Evolutionary conservation across 495 filamentous ascomycete genomes (phyloP).

Genomic region (Podospora australis): DNA sequence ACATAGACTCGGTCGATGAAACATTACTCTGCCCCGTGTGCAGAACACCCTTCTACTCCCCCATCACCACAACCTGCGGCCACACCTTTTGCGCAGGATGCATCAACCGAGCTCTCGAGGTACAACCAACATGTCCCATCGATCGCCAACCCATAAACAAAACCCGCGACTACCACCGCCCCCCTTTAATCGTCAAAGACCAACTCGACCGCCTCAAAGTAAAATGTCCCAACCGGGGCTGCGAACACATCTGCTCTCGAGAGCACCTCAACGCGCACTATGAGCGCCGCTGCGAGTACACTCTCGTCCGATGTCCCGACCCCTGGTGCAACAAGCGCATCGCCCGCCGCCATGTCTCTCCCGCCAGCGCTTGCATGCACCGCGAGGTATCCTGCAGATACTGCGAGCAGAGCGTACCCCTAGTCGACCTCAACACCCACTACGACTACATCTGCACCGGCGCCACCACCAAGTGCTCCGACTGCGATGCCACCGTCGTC

Average conservation of each 20-base stretch:
- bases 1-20: constrained; percentile 60
- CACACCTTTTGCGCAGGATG: constrained; percentile 67
- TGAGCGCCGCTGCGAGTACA: constrained; percentile 65
- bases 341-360: constrained; percentile 25
- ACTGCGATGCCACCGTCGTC: constrained; percentile 33
- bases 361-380: constrained; percentile 45
- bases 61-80: constrained; percentile 63
- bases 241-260: constrained; percentile 54
- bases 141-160: constrained; percentile 41
- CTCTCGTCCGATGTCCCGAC: constrained; percentile 57
- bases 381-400: constrained; percentile 37
- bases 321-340: constrained; percentile 35
- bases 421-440: constrained; percentile 39
- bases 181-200: constrained; percentile 41
- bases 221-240: constrained; percentile 66
- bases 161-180: constrained; percentile 17
- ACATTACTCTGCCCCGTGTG: constrained; percentile 83
- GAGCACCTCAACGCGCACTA: constrained; percentile 68
- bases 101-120: constrained; percentile 52
- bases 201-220: constrained; percentile 74
- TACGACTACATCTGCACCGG: constrained; percentile 29
- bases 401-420: constrained; percentile 32
- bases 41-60: constrained; percentile 63
- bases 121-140: constrained; percentile 43
- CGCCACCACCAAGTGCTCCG: constrained; percentile 25